Conservation (phyloP, 176 grass and related monocot species). For the Cenchrus purpureus region DNA sequence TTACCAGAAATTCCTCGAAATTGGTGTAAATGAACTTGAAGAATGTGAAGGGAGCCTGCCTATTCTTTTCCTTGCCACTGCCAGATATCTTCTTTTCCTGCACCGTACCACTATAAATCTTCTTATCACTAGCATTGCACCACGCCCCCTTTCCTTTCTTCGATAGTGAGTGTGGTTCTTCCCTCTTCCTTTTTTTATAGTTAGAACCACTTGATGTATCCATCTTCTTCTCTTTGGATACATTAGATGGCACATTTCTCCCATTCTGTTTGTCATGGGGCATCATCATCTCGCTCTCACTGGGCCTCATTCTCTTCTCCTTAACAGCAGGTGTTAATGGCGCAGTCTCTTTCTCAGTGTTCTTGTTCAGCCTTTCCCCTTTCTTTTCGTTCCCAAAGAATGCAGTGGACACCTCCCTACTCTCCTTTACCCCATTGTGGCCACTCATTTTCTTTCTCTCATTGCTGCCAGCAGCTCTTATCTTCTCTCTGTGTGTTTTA, state of each 20-base stretch:
- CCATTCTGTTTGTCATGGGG: background rate
- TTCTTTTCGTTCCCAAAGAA: background rate
- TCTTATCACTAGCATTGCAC: background rate
- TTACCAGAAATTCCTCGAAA: slow-evolving; percentile 60
- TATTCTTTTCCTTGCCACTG: background rate
- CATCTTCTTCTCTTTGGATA: slow-evolving; percentile 18
- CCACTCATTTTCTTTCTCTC: background rate
- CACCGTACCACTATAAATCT: background rate
- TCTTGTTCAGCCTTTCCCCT: background rate
- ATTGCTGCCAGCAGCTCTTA: background rate
- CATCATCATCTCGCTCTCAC: slow-evolving; percentile 15
- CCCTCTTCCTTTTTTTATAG: slow-evolving; percentile 31
- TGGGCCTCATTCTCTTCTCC: slow-evolving; percentile 15
- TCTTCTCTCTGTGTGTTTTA: background rate
- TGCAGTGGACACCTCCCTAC: background rate
- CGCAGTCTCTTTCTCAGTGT: background rate
- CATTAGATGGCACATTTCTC: background rate
- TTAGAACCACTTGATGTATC: background rate
- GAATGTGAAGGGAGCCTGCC: slow-evolving; percentile 26
- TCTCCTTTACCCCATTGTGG: background rate
- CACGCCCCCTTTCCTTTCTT: background rate
- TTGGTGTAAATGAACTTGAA: slow-evolving; percentile 49
- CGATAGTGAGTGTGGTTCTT: background rate
- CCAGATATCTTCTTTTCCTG: slow-evolving; percentile 11
- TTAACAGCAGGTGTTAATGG: slow-evolving; percentile 14